Evolutionary conservation across 768 basidiomycete species (phyloP).

Genomic region (Clitopilus hobsonii): DNA sequence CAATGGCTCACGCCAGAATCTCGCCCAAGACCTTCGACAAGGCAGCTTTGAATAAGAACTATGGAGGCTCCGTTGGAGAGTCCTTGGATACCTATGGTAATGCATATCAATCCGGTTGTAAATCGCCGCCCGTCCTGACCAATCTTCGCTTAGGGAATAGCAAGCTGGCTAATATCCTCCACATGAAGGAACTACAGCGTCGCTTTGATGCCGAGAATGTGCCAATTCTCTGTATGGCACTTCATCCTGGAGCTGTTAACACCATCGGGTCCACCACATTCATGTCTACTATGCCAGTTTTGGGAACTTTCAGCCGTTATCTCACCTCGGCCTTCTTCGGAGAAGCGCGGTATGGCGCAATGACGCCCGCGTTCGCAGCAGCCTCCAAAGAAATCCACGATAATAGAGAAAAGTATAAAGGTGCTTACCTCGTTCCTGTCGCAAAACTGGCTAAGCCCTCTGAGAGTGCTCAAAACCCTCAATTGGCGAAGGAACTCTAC

Average conservation of each 20-base stretch:
- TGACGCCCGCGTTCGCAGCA: slow-evolving; percentile 24
- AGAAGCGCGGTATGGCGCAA: slow-evolving; percentile 17
- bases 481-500: slow-evolving; percentile 8
- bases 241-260: slow-evolving; percentile 28
- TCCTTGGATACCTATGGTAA: slow-evolving; percentile 11
- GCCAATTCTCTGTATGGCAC: slow-evolving; percentile 30
- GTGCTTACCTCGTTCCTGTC: slow-evolving; percentile 16
- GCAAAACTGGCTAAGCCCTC: slow-evolving; percentile 6
- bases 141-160: slow-evolving; percentile 30
- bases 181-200: slow-evolving; percentile 44
- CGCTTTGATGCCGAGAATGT: slow-evolving; percentile 31
- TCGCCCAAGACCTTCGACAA: slow-evolving; percentile 19
- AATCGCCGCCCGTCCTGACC: not conserved
- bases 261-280: slow-evolving; percentile 16
- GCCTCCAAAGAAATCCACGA: slow-evolving; percentile 17
- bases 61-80: slow-evolving; percentile 5
- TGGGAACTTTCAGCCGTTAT: not conserved
- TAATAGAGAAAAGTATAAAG: slow-evolving; percentile 17
- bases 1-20: slow-evolving; percentile 18
- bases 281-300: slow-evolving; percentile 3
- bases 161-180: slow-evolving; percentile 50
- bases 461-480: slow-evolving; percentile 2
- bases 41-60: slow-evolving; percentile 32
- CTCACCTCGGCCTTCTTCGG: slow-evolving; percentile 15
- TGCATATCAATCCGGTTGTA: not conserved